Conservation (phyloP, 371 early-diverging fungal genomes). For the Chytridiales sp. region DNA sequence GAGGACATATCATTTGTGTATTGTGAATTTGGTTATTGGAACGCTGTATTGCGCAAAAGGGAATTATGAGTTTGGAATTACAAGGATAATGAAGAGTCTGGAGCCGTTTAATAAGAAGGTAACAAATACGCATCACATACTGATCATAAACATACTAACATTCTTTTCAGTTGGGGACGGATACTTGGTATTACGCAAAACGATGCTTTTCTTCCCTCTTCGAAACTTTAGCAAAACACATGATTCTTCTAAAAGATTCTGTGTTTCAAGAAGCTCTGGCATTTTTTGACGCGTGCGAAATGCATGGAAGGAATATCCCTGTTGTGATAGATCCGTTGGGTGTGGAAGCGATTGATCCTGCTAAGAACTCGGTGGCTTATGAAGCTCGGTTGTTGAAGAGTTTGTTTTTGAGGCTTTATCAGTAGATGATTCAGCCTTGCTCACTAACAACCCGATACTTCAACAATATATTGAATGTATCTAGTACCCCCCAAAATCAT, state of each 20-base stretch:
- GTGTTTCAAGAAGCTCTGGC: slow-evolving; percentile 49
- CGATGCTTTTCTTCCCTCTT: slow-evolving; percentile 52
- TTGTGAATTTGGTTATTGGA: slow-evolving; percentile 61
- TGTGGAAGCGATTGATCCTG: slow-evolving; percentile 34
- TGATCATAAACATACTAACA: neutral
- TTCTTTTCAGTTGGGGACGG: slow-evolving; percentile 50
- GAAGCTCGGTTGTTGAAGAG: slow-evolving; percentile 55
- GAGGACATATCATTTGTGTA: slow-evolving; percentile 56
- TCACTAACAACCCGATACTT: too few species aligned
- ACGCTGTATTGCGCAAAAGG: slow-evolving; percentile 62
- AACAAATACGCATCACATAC: neutral
- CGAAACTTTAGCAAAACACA: slow-evolving; percentile 58
- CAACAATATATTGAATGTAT: too few species aligned
- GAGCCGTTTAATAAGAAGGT: slow-evolving; percentile 61
- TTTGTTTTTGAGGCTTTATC: slow-evolving; percentile 45
- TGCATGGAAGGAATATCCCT: slow-evolving; percentile 52
- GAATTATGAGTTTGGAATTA: slow-evolving; percentile 61
- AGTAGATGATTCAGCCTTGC: too few species aligned
- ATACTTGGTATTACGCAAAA: slow-evolving; percentile 63
- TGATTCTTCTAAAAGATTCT: slow-evolving; percentile 55
- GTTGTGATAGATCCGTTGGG: slow-evolving; percentile 48
- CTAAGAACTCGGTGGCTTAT: slow-evolving; percentile 45
- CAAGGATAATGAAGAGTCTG: slow-evolving; percentile 54
- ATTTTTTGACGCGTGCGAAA: slow-evolving; percentile 53
- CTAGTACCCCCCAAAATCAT: too few species aligned